Conservation (phyloP, 2,329 filamentous ascomycete genomes). For the Arthrobotrys iridis region DNA sequence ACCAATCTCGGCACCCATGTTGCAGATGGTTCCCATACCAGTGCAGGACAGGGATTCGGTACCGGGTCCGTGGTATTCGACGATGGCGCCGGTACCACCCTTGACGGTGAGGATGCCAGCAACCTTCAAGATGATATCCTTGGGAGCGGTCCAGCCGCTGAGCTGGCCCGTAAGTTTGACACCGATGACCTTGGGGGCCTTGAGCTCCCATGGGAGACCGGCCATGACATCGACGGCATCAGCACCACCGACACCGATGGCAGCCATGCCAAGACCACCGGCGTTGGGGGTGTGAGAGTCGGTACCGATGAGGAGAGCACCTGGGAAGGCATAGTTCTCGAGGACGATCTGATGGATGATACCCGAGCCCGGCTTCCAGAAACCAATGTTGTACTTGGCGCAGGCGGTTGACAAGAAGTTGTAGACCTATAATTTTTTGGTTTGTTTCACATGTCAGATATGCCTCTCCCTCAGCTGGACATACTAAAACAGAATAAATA, state of each 20-base stretch:
- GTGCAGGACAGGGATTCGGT: conserved; percentile 79
- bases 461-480: neutral
- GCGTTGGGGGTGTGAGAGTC: conserved; percentile 98
- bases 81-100: conserved; percentile 92
- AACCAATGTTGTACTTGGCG: conserved; percentile 99
- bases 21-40: conserved; percentile 84
- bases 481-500: neutral
- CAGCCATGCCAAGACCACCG: conserved; percentile 92
- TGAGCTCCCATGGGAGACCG: conserved; percentile 95
- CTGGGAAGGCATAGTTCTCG: conserved; percentile 99
- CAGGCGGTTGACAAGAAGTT: conserved; percentile 93
- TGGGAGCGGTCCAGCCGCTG: conserved; percentile 90
- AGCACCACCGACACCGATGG: conserved; percentile 96
- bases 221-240: conserved; percentile 99
- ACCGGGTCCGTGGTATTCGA: conserved; percentile 81
- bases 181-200: conserved; percentile 97
- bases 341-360: conserved; percentile 99
- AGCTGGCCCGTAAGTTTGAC: conserved; percentile 90
- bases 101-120: conserved; percentile 97
- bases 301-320: conserved; percentile 96
- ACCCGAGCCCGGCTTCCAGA: conserved; percentile 98
- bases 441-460: conserved; percentile 2
- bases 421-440: conserved; percentile 74
- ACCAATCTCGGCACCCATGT: conserved; percentile 74
- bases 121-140: conserved; percentile 97